These are phyloP conservation scores for Podaxis mareebaensis DNA, from an alignment of 768 basidiomycete species.

Conservation along the genomic window DNA sequence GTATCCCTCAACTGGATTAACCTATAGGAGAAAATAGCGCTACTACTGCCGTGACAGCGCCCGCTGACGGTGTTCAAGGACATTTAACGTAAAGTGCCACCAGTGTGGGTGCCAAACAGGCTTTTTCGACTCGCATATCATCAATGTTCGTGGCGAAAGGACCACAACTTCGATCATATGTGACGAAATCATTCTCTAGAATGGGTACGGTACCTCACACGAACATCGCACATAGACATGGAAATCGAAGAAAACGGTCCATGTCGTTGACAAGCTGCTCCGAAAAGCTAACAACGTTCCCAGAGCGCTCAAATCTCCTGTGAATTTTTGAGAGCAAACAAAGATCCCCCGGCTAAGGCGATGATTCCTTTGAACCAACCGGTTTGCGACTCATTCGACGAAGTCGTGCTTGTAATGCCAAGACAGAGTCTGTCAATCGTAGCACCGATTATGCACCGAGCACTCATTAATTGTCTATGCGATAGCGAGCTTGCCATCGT, in stretches of 20 bases:
- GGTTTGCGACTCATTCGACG: not conserved
- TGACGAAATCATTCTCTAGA: not conserved
- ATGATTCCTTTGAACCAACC: not conserved
- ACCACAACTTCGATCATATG: not conserved
- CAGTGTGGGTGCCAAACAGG: not conserved
- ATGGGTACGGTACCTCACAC: not conserved
- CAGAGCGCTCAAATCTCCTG: not conserved
- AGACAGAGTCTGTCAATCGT: not conserved
- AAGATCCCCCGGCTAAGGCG: not conserved
- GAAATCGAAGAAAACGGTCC: not conserved
- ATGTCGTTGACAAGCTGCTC: constrained; percentile 5
- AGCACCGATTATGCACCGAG: not conserved
- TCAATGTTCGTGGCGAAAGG: not conserved
- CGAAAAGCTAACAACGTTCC: not conserved
- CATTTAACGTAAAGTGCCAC: not conserved
- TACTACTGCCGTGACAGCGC: not conserved
- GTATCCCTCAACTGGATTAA: not conserved
- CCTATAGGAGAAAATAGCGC: not conserved
- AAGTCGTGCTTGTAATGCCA: not conserved
- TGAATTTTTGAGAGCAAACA: not conserved
- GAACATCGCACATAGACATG: not conserved
- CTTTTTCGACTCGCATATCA: not conserved
- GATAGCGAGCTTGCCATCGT: not conserved
- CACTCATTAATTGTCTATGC: not conserved
- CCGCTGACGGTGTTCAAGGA: not conserved